Conservation (phyloP, 805 yeast species). For the Tanozyma kutaoensis region DNA sequence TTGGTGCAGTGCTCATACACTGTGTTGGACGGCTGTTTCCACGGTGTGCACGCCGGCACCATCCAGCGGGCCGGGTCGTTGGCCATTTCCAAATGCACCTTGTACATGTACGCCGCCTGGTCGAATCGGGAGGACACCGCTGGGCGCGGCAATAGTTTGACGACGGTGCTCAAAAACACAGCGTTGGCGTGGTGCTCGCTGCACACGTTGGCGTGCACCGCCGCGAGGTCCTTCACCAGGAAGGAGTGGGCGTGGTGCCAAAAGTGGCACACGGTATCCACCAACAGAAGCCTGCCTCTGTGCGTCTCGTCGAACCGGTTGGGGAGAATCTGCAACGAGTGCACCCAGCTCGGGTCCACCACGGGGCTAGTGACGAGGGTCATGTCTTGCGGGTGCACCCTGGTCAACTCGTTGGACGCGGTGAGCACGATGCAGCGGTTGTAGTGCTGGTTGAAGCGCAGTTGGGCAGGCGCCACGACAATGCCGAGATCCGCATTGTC, state of each 20-base stretch:
- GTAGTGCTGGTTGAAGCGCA: constrained; percentile 19
- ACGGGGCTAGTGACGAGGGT: constrained; percentile 16
- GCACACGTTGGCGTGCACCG: too few species aligned
- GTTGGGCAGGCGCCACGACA: constrained; percentile 16
- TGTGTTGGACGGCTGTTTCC: constrained; percentile 9
- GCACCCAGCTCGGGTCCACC: constrained; percentile 9
- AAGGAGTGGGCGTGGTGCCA: constrained; percentile 7
- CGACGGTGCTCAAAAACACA: too few species aligned
- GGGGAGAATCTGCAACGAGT: constrained; percentile 6
- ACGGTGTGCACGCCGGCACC: constrained; percentile 7
- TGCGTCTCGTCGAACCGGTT: constrained; percentile 10
- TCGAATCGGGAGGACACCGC: constrained; percentile 4
- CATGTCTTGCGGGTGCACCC: constrained; percentile 15
- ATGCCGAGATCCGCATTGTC: constrained; percentile 16
- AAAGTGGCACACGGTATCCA: constrained; percentile 13
- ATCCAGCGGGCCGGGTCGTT: constrained; percentile 14
- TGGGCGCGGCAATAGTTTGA: too few species aligned
- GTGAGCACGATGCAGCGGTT: constrained; percentile 20
- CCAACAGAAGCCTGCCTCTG: constrained; percentile 8
- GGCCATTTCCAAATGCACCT: constrained; percentile 13
- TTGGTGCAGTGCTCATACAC: constrained; percentile 11
- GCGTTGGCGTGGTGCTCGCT: too few species aligned
- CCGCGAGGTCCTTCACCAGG: too few species aligned
- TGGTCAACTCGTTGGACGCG: constrained; percentile 13
- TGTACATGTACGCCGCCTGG: constrained; percentile 16